phyloP scores from a whole-genome alignment of 2,329 filamentous ascomycete species.

The Zymoseptoria pseudotritici region DNA sequence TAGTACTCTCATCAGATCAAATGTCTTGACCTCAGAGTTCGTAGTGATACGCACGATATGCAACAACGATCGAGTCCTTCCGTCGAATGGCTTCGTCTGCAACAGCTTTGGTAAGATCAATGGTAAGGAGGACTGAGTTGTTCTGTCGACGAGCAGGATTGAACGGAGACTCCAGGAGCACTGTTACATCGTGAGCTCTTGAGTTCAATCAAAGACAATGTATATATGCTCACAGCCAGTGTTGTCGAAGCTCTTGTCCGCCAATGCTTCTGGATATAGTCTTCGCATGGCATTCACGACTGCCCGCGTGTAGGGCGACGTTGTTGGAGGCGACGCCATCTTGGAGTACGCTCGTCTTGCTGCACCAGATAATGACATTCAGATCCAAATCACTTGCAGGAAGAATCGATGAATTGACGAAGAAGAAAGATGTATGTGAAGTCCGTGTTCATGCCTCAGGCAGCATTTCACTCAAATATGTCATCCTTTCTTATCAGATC shows the following conservation, averaged over 20 bases:
- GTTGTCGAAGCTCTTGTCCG: slow-evolving; percentile 90
- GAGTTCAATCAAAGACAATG: not conserved
- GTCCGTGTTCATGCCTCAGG: not conserved
- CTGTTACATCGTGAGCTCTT: slow-evolving; percentile 30
- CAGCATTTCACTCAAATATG: not conserved
- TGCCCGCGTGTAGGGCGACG: slow-evolving; percentile 55
- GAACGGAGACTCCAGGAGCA: slow-evolving; percentile 63
- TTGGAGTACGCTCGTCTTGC: slow-evolving; percentile 19
- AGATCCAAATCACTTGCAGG: not conserved
- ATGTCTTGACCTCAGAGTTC: not conserved
- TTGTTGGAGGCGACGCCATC: slow-evolving; percentile 35
- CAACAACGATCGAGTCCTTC: slow-evolving; percentile 70
- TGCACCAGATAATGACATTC: not conserved
- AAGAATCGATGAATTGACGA: not conserved
- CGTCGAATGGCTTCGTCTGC: slow-evolving; percentile 80
- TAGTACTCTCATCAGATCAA: slow-evolving; percentile 22
- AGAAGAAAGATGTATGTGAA: not conserved
- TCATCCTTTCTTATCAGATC: too few species aligned
- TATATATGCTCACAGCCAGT: slow-evolving; percentile 55
- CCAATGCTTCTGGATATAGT: slow-evolving; percentile 83
- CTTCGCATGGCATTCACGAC: slow-evolving; percentile 74
- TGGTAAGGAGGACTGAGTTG: slow-evolving; percentile 70
- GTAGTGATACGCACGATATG: slow-evolving; percentile 63
- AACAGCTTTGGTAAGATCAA: slow-evolving; percentile 83
- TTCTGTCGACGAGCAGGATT: slow-evolving; percentile 48